phyloP scores from a whole-genome alignment of 2,329 filamentous ascomycete genomes.

The Coniochaeta sp. region DNA sequence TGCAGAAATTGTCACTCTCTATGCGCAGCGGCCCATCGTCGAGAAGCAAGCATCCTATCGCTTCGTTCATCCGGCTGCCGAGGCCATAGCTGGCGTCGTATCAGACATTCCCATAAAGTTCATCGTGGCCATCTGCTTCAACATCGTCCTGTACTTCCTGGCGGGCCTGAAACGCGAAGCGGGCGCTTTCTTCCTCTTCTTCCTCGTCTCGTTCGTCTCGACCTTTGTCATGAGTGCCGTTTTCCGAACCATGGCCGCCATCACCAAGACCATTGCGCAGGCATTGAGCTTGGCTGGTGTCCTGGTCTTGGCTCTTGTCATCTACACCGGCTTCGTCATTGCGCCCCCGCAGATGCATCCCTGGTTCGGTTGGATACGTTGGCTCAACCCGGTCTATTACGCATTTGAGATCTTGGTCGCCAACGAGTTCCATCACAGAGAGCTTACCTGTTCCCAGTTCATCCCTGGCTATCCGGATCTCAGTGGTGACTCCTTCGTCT shows the following conservation, averaged over 20 bases:
- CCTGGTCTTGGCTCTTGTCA: slow-evolving; percentile 52
- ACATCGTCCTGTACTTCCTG: slow-evolving; percentile 52
- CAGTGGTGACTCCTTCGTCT: slow-evolving; percentile 41
- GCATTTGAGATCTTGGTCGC: slow-evolving; percentile 64
- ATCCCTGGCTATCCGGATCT: slow-evolving; percentile 37
- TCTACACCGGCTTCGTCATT: slow-evolving; percentile 51
- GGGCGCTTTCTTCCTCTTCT: slow-evolving; percentile 68
- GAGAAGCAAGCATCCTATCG: slow-evolving; percentile 41
- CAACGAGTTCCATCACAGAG: slow-evolving; percentile 60
- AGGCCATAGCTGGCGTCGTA: slow-evolving; percentile 46
- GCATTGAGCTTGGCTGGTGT: slow-evolving; percentile 46
- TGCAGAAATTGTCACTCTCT: slow-evolving; percentile 43
- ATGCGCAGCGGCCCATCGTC: slow-evolving; percentile 37
- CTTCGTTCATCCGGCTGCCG: slow-evolving; percentile 43
- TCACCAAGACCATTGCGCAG: slow-evolving; percentile 58
- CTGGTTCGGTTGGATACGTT: slow-evolving; percentile 72
- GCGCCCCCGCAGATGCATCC: slow-evolving; percentile 51
- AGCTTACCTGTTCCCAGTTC: slow-evolving; percentile 47
- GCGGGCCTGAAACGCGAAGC: slow-evolving; percentile 46
- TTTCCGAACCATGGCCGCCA: slow-evolving; percentile 65
- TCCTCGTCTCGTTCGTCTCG: slow-evolving; percentile 59
- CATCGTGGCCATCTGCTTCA: slow-evolving; percentile 38
- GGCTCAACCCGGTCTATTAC: slow-evolving; percentile 66
- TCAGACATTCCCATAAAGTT: slow-evolving; percentile 53
- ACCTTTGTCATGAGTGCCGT: slow-evolving; percentile 69